A percentile compares a stretch with the other conserved stretches of the same genome.
Evolutionary conservation across 352 stramenopile species (phyloP).

Genomic region (Paralagenidium karlingii): DNA sequence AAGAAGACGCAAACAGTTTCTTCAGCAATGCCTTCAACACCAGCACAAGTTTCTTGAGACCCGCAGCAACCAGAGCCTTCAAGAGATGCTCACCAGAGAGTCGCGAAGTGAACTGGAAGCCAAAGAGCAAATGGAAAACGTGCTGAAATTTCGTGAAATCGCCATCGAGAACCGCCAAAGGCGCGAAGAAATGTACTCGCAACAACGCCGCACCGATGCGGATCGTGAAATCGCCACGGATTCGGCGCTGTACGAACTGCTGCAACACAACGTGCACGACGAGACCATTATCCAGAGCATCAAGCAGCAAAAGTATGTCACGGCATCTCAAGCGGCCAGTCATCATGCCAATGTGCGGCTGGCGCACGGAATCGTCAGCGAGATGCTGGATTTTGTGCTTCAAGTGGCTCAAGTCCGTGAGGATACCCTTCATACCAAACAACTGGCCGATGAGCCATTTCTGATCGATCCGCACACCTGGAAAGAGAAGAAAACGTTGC

Average conservation of each 20-base stretch:
- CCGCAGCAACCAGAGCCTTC: no score
- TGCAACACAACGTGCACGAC: constrained; percentile 53
- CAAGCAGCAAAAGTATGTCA: constrained; percentile 16
- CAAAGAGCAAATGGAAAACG: constrained; percentile 20
- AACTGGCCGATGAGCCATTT: no score
- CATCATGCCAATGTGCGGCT: constrained; percentile 30
- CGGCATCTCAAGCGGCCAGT: constrained; percentile 18
- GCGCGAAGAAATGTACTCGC: constrained; percentile 30
- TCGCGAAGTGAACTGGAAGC: constrained; percentile 29
- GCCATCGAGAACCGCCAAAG: constrained; percentile 37
- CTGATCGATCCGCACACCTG: no score
- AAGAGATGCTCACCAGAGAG: not conserved
- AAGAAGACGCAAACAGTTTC: no score
- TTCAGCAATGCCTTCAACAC: no score
- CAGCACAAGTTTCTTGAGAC: no score
- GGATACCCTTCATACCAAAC: constrained; percentile 24
- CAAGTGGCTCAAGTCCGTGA: constrained; percentile 35
- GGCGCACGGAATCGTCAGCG: constrained; percentile 17
- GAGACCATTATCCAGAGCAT: constrained; percentile 27
- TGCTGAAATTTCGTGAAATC: constrained; percentile 59
- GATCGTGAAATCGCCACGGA: constrained; percentile 37
- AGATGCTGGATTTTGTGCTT: constrained; percentile 45
- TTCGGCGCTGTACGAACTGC: constrained; percentile 25
- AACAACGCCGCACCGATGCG: constrained; percentile 28
- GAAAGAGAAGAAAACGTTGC: no score